A percentile compares a stretch with the other conserved stretches of the same genome.
phyloP scores from a whole-genome alignment of 2,329 filamentous ascomycete species.

The Chaetomiaceae sp. region DNA sequence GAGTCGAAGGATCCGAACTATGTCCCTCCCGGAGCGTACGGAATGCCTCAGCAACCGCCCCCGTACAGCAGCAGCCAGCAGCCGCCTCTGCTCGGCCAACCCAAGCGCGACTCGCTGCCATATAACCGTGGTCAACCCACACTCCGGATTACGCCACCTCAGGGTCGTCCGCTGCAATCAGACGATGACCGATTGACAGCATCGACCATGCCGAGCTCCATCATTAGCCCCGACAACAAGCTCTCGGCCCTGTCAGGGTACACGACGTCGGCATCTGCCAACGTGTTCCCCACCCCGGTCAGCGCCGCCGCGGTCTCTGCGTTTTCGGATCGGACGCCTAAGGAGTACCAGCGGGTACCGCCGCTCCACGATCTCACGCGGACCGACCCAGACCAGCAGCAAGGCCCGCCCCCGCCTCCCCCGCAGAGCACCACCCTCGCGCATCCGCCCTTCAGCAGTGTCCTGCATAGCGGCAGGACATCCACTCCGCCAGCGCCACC shows the following conservation, averaged over 20 bases:
- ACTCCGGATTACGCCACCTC: conserved; percentile 61
- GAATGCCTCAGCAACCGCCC: conserved; percentile 49
- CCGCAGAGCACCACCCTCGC: conserved; percentile 50
- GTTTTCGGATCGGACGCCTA: conserved; percentile 48
- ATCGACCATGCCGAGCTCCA: conserved; percentile 56
- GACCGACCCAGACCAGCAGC: conserved; percentile 48
- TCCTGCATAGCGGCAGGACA: conserved; percentile 48
- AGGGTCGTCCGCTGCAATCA: conserved; percentile 50
- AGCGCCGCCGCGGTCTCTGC: conserved; percentile 45
- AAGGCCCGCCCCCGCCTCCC: conserved; percentile 26
- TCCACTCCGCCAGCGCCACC: conserved; percentile 42
- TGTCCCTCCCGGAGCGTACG: conserved; percentile 57
- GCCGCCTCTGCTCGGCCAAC: conserved; percentile 32
- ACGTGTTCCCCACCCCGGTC: conserved; percentile 58
- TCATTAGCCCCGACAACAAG: conserved; percentile 57
- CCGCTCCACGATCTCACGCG: conserved; percentile 56
- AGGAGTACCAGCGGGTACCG: conserved; percentile 56
- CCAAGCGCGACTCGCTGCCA: conserved; percentile 54
- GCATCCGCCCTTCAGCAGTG: conserved; percentile 55
- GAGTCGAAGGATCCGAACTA: conserved; percentile 76
- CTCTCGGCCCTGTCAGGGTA: conserved; percentile 53
- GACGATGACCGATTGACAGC: conserved; percentile 58
- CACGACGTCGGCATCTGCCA: conserved; percentile 45
- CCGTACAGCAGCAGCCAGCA: conserved; percentile 27
- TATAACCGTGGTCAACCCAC: conserved; percentile 55